Conservation (phyloP, 2,329 filamentous ascomycete genomes). For the Penicillium sumatraense region DNA sequence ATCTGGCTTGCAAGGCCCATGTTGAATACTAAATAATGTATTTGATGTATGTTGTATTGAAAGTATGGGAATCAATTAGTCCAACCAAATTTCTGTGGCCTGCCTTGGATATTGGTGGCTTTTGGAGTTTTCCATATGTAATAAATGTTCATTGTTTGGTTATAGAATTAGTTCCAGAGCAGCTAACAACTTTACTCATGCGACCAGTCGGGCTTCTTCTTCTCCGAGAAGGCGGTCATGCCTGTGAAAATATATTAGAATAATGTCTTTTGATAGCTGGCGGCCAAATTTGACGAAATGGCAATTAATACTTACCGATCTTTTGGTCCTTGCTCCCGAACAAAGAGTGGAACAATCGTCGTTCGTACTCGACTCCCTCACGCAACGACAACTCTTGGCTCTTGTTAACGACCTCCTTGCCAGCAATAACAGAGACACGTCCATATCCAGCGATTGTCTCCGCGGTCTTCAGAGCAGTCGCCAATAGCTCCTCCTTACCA, state of each 20-base stretch:
- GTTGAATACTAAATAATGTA: no score
- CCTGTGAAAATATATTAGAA: constrained; percentile 42
- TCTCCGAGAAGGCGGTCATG: constrained; percentile 93
- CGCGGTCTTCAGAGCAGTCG: constrained; percentile 79
- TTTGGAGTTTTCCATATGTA: background rate
- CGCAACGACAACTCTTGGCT: constrained; percentile 86
- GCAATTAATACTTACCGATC: constrained; percentile 66
- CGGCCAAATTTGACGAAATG: background rate
- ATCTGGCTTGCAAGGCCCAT: no score
- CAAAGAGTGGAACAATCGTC: constrained; percentile 86
- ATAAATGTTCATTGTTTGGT: background rate
- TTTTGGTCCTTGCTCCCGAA: constrained; percentile 98
- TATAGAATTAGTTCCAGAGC: background rate
- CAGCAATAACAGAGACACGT: constrained; percentile 82
- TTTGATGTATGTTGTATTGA: no score
- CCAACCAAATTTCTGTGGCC: no score
- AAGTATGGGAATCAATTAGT: no score
- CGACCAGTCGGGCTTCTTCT: constrained; percentile 90
- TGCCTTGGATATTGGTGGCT: no score
- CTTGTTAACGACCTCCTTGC: constrained; percentile 99
- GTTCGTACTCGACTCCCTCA: constrained; percentile 94
- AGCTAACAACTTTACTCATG: constrained; percentile 62
- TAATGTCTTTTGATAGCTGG: background rate
- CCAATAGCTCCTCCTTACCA: constrained; percentile 79
- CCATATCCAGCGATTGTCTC: constrained; percentile 88